Evolutionary conservation across 257 asterid genomes (phyloP).

Genomic region (Pogostemon cablin): DNA sequence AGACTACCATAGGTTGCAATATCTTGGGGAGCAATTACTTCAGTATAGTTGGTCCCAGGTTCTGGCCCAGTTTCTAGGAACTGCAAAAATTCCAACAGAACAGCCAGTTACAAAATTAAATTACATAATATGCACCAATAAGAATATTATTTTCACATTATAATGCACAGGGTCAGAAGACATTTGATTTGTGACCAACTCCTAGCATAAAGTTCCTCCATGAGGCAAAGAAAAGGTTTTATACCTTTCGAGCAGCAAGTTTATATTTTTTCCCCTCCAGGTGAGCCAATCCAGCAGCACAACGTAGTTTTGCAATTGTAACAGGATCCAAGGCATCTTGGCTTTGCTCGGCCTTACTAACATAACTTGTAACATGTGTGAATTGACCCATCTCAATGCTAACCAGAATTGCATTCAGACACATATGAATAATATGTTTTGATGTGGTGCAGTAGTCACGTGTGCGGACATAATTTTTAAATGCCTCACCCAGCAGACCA

Average conservation of each 20-base stretch:
- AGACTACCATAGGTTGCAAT: conserved; percentile 97
- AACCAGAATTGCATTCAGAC: conserved; percentile 82
- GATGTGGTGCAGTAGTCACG: conserved; percentile 97
- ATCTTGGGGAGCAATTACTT: conserved; percentile 95
- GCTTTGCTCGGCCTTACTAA: conserved; percentile 82
- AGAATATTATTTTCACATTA: not conserved
- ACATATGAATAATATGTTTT: conserved; percentile 85
- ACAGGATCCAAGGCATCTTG: conserved; percentile 74
- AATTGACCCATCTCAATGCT: conserved; percentile 99
- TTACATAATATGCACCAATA: not conserved
- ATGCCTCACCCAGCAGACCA: conserved; percentile 89
- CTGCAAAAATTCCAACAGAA: conserved; percentile 49
- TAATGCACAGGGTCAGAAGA: not conserved
- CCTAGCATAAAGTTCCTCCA: conserved; percentile 14
- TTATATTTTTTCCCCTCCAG: conserved; percentile 81
- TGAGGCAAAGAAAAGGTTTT: not conserved
- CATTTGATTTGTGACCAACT: not conserved
- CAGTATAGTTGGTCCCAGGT: conserved; percentile 73
- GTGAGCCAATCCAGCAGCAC: conserved; percentile 93
- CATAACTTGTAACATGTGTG: conserved; percentile 86
- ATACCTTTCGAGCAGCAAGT: conserved; percentile 97
- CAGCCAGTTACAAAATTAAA: not conserved
- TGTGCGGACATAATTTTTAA: conserved; percentile 86
- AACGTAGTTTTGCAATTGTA: conserved; percentile 69
- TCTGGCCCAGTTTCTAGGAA: conserved; percentile 89